Evolutionary conservation across 176 grass and related monocot species (phyloP).

Genomic region (Raddia distichophylla): DNA sequence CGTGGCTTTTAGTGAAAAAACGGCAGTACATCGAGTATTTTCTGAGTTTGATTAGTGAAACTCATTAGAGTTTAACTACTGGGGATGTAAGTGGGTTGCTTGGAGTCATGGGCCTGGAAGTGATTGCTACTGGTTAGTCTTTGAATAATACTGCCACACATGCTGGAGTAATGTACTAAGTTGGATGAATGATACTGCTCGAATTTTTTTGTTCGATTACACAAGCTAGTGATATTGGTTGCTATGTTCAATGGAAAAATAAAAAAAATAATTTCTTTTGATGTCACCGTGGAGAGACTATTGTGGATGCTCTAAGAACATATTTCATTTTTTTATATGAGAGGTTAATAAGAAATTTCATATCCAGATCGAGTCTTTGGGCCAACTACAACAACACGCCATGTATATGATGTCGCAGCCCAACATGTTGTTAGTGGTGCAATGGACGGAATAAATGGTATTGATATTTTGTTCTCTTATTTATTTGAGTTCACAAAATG

Average conservation of each 20-base stretch:
- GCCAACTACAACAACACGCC: slow-evolving; percentile 71
- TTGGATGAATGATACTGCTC: neutral
- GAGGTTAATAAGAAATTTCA: slow-evolving; percentile 31
- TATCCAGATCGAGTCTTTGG: slow-evolving; percentile 80
- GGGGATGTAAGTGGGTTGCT: neutral
- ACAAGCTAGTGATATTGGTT: neutral
- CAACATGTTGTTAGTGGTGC: slow-evolving; percentile 72
- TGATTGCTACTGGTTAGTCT: neutral
- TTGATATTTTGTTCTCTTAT: slow-evolving; percentile 34
- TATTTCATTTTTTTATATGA: slow-evolving; percentile 13
- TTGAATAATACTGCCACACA: neutral
- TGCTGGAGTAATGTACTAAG: slow-evolving; percentile 13
- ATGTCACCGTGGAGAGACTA: neutral
- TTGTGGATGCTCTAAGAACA: neutral
- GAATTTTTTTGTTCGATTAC: slow-evolving; percentile 7
- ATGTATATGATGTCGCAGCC: slow-evolving; percentile 79
- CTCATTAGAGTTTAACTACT: neutral
- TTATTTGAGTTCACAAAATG: slow-evolving; percentile 6
- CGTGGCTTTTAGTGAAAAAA: neutral
- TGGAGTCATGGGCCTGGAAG: neutral
- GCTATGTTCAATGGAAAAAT: neutral
- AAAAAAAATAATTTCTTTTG: neutral
- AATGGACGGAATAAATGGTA: slow-evolving; percentile 92
- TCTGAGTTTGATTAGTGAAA: neutral
- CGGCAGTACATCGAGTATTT: neutral